phyloP scores from a whole-genome alignment of 768 basidiomycete genomes.

The Pluteus cervinus region DNA sequence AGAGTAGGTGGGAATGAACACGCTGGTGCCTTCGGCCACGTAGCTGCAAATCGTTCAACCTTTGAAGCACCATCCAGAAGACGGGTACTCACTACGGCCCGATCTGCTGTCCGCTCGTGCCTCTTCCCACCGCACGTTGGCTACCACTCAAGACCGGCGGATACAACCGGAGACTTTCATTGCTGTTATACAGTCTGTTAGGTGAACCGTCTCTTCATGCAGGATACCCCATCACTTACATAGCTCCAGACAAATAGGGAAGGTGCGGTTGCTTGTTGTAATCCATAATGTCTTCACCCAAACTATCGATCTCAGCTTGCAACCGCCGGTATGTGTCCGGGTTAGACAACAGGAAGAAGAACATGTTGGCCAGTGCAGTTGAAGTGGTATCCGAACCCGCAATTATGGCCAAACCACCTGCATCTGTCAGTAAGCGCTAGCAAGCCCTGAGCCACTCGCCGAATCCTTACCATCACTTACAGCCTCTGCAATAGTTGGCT shows the following conservation, averaged over 20 bases:
- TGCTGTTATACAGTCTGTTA: conserved; percentile 32
- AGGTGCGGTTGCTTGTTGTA: conserved; percentile 21
- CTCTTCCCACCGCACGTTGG: conserved; percentile 31
- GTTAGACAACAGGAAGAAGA: conserved; percentile 28
- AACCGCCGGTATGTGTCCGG: conserved; percentile 26
- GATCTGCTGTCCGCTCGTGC: conserved; percentile 29
- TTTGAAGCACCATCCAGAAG: background rate
- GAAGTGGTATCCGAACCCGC: conserved; percentile 40
- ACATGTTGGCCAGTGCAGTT: conserved; percentile 22
- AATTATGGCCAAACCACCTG: conserved; percentile 27
- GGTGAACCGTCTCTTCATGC: no score
- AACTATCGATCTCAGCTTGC: conserved; percentile 27
- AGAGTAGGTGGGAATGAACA: conserved; percentile 35
- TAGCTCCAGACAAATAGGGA: conserved; percentile 29
- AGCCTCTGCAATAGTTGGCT: conserved; percentile 27
- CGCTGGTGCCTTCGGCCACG: conserved; percentile 37
- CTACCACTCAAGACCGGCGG: conserved; percentile 44
- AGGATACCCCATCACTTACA: conserved; percentile 23
- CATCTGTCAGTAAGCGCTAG: background rate
- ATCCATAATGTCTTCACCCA: conserved; percentile 18
- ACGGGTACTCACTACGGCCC: conserved; percentile 31
- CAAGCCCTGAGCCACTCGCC: background rate
- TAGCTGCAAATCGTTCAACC: conserved; percentile 22
- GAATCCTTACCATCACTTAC: conserved; percentile 27
- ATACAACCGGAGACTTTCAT: conserved; percentile 43